A percentile compares a stretch with the other conserved stretches of the same genome.
Conservation (phyloP, 164 flowering plant species). For the Cinnamomum chago region DNA sequence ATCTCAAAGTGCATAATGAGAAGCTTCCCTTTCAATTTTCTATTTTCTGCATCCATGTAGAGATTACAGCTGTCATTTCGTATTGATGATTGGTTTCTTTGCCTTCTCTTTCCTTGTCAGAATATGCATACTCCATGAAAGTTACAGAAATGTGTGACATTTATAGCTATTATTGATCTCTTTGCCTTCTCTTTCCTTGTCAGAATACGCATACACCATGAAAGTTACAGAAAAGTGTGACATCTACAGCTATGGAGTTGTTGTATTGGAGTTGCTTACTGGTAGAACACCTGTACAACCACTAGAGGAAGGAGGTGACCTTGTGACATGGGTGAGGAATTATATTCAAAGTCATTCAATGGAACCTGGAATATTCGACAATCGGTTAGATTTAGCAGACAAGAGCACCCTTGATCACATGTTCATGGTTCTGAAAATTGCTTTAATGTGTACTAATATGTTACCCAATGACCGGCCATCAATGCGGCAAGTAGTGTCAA, state of each 20-base stretch:
- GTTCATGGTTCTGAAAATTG: slow-evolving; percentile 74
- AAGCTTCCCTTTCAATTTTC: not conserved
- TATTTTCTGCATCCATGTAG: not conserved
- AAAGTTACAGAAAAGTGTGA: slow-evolving; percentile 95
- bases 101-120: slow-evolving; percentile 34
- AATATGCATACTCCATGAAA: slow-evolving; percentile 97
- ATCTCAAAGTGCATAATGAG: not conserved
- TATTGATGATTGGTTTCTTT: not conserved
- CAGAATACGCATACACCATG: slow-evolving; percentile 41
- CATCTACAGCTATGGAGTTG: slow-evolving; percentile 94
- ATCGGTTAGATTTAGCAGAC: slow-evolving; percentile 51
- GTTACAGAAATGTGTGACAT: slow-evolving; percentile 93
- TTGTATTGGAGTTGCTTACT: slow-evolving; percentile 84
- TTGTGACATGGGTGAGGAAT: slow-evolving; percentile 64
- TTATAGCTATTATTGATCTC: slow-evolving; percentile 47
- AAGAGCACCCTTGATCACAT: slow-evolving; percentile 50
- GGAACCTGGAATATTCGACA: slow-evolving; percentile 59
- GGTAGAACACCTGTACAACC: slow-evolving; percentile 91
- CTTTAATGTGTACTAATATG: slow-evolving; percentile 70
- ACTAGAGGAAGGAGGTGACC: slow-evolving; percentile 86
- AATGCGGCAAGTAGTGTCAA: slow-evolving; percentile 85
- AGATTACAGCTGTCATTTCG: not conserved
- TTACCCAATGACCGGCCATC: slow-evolving; percentile 80
- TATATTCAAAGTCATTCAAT: slow-evolving; percentile 57
- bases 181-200: no score